Base-by-base conservation (phyloP, 257 asterid species). In the Thymus mandschuricus region DNA sequence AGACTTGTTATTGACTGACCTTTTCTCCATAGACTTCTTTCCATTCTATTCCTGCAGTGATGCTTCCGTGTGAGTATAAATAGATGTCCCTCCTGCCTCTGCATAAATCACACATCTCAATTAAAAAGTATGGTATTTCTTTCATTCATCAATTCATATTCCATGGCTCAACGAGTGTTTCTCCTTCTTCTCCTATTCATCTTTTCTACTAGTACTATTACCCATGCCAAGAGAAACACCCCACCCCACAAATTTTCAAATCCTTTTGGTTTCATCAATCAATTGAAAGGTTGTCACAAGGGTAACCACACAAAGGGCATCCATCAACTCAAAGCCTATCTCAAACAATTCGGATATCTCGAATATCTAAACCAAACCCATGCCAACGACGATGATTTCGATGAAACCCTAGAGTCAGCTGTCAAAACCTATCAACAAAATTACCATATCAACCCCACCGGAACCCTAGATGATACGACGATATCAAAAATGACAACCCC, bases 341-440 rank as follows among this genome's bases (percentile, higher is more conserved):
- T 79, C n/a, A 41, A 70, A 13, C 6, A 48, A n/a, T 79, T 73
- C n/a, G 86, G 86, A 43, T 82, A 83, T 59, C 80, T 80, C 12
- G 28, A 76, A n/a, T 12, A 56, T 40, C 70, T 3, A 4, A 72
- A 63, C 10, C 29, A 59, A 73, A 30, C 61, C 3, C 58, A 30
- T 1, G 49, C 57, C 41, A 52, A 73, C 8, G 7, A 66, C 50
- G 72, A 68, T 7, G 66, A 34, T 4, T 78, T 75, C 46, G 86
- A 81, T 13, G 71, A 69, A 7, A 28, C 49, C 61, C 65, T 79
- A 44, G 49, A 44, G 12, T 44, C 49, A 0, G 49, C 49, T 13
- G 3, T 44, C 49, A 44, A 6, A 10, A 1, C 65, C 13, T 82
- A 79, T 40, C 83, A 82, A 34, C 5, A 54, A 4, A 71, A 71